These are phyloP conservation scores for Perilla frutescens DNA, from an alignment of 257 asterid species.

Conservation along the genomic window DNA sequence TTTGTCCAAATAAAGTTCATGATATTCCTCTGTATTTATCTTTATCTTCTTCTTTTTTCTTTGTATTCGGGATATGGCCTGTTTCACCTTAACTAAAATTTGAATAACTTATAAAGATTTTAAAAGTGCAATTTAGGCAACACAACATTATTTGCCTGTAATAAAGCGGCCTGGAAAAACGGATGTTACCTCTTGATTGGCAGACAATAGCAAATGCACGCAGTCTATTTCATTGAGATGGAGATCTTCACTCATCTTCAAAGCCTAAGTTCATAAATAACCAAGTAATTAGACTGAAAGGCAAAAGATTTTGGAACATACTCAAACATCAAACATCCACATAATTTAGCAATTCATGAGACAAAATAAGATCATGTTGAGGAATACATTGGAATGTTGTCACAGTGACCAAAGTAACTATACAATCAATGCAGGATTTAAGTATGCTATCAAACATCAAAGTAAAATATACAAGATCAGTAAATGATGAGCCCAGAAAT, in stretches of 20 bases:
- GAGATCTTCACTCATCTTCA: slow-evolving; percentile 92
- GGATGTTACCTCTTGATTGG: slow-evolving; percentile 87
- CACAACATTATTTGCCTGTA: background rate
- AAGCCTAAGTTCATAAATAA: slow-evolving; percentile 58
- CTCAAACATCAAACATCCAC: slow-evolving; percentile 17
- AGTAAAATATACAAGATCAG: too few species aligned
- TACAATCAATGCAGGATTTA: slow-evolving; percentile 24
- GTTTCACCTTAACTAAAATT: slow-evolving; percentile 10
- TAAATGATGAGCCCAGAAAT: background rate
- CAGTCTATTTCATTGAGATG: slow-evolving; percentile 94
- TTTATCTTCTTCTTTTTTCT: background rate
- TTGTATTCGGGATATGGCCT: background rate
- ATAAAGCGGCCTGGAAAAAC: slow-evolving; percentile 14
- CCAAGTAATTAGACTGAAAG: slow-evolving; percentile 34
- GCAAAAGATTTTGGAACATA: slow-evolving; percentile 13
- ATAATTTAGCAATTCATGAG: background rate
- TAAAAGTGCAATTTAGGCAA: background rate
- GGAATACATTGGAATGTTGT: background rate
- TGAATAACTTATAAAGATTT: slow-evolving; percentile 10
- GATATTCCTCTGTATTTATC: background rate
- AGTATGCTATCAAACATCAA: slow-evolving; percentile 1
- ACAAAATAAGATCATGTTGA: slow-evolving; percentile 4
- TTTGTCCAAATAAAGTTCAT: slow-evolving; percentile 12
- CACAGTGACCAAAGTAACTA: background rate
- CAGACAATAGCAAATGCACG: slow-evolving; percentile 76